Evolutionary conservation across 2,329 filamentous ascomycete species (phyloP).

Genomic region (Fusarium sp.): DNA sequence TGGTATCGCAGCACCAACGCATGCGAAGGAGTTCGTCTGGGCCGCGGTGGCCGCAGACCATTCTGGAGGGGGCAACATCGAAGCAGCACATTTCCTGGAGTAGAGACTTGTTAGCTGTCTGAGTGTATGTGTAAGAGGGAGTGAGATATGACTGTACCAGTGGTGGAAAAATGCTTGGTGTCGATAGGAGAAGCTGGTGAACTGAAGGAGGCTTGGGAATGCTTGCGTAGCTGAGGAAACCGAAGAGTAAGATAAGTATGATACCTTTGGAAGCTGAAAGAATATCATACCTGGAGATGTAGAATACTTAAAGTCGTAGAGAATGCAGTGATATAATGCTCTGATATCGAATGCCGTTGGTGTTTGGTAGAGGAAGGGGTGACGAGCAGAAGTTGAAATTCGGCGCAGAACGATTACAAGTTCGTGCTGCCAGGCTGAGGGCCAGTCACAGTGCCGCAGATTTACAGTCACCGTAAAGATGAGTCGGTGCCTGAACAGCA

Average conservation of each 20-base stretch:
- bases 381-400: neutral
- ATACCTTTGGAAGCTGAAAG: neutral
- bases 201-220: neutral
- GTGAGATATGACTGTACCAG: neutral
- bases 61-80: neutral
- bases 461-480: neutral
- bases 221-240: neutral
- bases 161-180: neutral
- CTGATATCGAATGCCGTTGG: neutral
- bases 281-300: neutral
- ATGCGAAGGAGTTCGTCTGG: neutral
- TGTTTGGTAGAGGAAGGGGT: neutral
- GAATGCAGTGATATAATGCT: neutral
- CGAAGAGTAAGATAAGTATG: neutral
- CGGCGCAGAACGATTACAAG: neutral
- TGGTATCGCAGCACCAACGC: neutral
- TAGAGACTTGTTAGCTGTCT: neutral
- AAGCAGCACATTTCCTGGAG: neutral
- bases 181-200: neutral
- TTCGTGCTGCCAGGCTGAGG: neutral
- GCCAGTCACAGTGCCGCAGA: neutral
- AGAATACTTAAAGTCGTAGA: neutral
- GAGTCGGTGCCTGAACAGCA: neutral
- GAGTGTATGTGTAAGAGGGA: neutral
- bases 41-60: neutral